These are phyloP conservation scores for Saprolegnia diclina DNA, from an alignment of 352 stramenopile species.

Conservation along the genomic window DNA sequence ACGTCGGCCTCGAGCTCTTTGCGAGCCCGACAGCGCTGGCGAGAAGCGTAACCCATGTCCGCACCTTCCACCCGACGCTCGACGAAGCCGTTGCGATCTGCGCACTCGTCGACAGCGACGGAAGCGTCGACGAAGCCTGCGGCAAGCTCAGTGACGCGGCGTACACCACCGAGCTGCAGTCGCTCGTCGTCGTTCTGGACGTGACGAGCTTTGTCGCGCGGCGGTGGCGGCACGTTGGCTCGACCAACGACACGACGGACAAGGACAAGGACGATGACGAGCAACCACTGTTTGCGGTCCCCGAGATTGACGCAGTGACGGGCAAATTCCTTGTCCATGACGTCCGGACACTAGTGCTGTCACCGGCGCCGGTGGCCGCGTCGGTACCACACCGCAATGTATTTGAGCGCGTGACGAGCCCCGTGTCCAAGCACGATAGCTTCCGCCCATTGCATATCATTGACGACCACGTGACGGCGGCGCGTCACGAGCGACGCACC, in stretches of 20 bases:
- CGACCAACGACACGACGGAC: too few species aligned
- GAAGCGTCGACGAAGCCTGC: slow-evolving; percentile 23
- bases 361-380: background rate
- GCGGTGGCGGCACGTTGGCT: slow-evolving; percentile 6
- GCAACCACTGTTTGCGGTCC: background rate
- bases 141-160: slow-evolving; percentile 23
- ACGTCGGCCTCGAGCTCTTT: slow-evolving; percentile 6
- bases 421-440: background rate
- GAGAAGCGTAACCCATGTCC: slow-evolving; percentile 10
- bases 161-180: slow-evolving; percentile 11
- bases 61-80: slow-evolving; percentile 17
- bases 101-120: slow-evolving; percentile 22
- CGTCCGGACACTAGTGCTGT: background rate
- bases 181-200: slow-evolving; percentile 11
- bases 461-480: background rate
- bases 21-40: background rate
- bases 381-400: background rate
- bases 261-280: background rate
- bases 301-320: slow-evolving; percentile 19
- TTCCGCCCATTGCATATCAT: slow-evolving; percentile 21
- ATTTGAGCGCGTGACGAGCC: background rate
- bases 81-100: slow-evolving; percentile 18
- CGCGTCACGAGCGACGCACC: background rate
- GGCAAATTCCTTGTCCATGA: slow-evolving; percentile 20
- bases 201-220: background rate